These are phyloP conservation scores for Xylariales sp. DNA, from an alignment of 2,329 filamentous ascomycete genomes.

Conservation along the genomic window DNA sequence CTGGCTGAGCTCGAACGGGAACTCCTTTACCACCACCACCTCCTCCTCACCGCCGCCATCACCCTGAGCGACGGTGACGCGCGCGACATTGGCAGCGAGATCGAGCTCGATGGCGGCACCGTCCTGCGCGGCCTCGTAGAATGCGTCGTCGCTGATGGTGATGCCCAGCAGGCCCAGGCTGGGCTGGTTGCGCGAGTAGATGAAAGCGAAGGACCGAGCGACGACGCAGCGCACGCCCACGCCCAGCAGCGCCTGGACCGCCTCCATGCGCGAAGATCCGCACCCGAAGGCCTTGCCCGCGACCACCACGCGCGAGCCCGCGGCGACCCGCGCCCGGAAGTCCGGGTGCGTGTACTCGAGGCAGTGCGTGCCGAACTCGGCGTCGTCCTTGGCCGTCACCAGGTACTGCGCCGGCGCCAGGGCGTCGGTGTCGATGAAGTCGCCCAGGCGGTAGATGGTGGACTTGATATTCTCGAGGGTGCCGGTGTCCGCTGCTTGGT, in stretches of 20 bases:
- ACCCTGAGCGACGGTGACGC: too few relatives aligned
- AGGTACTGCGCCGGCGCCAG: slow-evolving; percentile 35
- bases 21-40: too few relatives aligned
- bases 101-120: slow-evolving; percentile 1
- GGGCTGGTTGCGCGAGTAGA: slow-evolving; percentile 40
- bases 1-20: slow-evolving; percentile 2
- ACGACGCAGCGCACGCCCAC: slow-evolving; percentile 36
- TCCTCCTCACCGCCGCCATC: too few relatives aligned
- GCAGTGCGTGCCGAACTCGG: slow-evolving; percentile 32
- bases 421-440: slow-evolving; percentile 41
- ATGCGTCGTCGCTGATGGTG: slow-evolving; percentile 29
- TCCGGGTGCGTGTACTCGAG: slow-evolving; percentile 33
- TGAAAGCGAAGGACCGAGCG: slow-evolving; percentile 39
- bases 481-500: not conserved
- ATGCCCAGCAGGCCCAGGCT: slow-evolving; percentile 40
- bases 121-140: slow-evolving; percentile 27
- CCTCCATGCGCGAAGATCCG: slow-evolving; percentile 39
- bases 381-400: slow-evolving; percentile 21
- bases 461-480: slow-evolving; percentile 17
- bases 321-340: slow-evolving; percentile 30
- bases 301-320: slow-evolving; percentile 35
- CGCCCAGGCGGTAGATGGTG: slow-evolving; percentile 34
- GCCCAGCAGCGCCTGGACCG: slow-evolving; percentile 34
- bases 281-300: slow-evolving; percentile 40
- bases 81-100: not conserved